Percentiles rank a stretch among this genome's conserved stretches.
These are phyloP conservation scores for Ustilaginoidea virens DNA, from an alignment of 2,329 filamentous ascomycete genomes.

Conservation along the genomic window DNA sequence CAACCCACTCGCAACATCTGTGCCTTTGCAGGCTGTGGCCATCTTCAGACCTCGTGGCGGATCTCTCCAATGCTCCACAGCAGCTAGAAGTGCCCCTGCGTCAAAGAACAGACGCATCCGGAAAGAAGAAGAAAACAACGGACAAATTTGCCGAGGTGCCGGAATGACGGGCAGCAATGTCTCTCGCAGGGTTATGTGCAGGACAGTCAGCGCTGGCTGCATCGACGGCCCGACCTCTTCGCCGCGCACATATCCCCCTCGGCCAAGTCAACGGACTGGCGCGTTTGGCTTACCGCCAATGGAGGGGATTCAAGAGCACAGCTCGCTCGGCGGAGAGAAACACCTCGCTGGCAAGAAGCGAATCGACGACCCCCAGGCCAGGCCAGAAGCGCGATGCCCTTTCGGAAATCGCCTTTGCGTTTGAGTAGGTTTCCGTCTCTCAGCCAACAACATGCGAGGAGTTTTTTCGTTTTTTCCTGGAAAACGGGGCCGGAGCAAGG, in stretches of 20 bases:
- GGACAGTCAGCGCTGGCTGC: not conserved
- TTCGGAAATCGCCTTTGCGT: conserved; percentile 21
- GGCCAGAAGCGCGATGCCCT: conserved; percentile 11
- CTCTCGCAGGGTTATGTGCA: conserved; percentile 1
- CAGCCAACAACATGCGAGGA: too few relatives aligned
- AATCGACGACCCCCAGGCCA: conserved; percentile 1
- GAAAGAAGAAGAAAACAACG: too few relatives aligned
- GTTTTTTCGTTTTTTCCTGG: not conserved
- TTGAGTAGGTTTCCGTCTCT: conserved; percentile 18
- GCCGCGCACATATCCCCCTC: not conserved
- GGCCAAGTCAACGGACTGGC: not conserved
- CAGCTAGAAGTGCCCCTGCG: too few relatives aligned
- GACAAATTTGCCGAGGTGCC: too few relatives aligned
- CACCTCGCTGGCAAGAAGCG: not conserved
- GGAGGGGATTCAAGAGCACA: conserved; percentile 1
- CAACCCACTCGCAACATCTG: too few relatives aligned
- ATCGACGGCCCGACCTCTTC: not conserved
- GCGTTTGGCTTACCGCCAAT: not conserved
- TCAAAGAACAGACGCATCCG: too few relatives aligned
- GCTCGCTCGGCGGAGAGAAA: not conserved
- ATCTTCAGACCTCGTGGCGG: too few relatives aligned
- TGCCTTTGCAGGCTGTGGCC: too few relatives aligned
- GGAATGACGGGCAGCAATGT: conserved; percentile 4
- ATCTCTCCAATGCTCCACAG: too few relatives aligned
- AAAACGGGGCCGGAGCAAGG: not conserved